These are phyloP conservation scores for Pseudogymnoascus sp. DNA, from an alignment of 2,329 filamentous ascomycete genomes.

Conservation along the genomic window DNA sequence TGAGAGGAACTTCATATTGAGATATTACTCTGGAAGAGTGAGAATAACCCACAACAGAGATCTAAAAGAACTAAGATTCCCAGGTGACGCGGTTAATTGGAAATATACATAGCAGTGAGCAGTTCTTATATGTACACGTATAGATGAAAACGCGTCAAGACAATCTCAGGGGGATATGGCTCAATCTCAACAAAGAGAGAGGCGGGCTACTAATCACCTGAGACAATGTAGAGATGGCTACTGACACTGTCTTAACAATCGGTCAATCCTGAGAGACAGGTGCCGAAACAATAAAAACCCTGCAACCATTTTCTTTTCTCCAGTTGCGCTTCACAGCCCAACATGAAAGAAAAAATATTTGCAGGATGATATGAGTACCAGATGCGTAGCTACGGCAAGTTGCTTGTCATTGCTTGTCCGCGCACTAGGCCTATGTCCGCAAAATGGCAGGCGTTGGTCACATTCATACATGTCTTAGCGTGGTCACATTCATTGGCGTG, in stretches of 20 bases:
- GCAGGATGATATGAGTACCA: not conserved
- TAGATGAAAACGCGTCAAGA: not conserved
- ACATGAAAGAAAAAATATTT: not conserved
- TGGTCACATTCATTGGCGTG: not conserved
- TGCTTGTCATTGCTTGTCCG: not conserved
- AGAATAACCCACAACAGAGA: not conserved
- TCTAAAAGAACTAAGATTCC: not conserved
- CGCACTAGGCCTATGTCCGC: not conserved
- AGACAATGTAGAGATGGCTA: not conserved
- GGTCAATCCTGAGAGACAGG: not conserved
- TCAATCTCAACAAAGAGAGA: not conserved
- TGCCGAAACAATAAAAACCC: not conserved
- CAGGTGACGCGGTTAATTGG: not conserved
- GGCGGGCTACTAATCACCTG: not conserved
- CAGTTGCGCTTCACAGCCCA: not conserved
- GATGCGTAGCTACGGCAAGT: not conserved
- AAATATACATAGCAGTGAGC: not conserved
- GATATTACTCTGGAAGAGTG: not conserved
- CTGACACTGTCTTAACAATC: not conserved
- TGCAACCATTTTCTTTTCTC: not conserved
- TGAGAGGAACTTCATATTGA: not conserved
- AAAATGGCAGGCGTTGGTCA: not conserved
- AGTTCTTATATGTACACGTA: not conserved
- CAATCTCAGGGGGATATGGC: not conserved
- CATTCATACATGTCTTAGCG: not conserved